Conservation (phyloP, 2,329 filamentous ascomycete species). For the Pseudogymnoascus sp. region DNA sequence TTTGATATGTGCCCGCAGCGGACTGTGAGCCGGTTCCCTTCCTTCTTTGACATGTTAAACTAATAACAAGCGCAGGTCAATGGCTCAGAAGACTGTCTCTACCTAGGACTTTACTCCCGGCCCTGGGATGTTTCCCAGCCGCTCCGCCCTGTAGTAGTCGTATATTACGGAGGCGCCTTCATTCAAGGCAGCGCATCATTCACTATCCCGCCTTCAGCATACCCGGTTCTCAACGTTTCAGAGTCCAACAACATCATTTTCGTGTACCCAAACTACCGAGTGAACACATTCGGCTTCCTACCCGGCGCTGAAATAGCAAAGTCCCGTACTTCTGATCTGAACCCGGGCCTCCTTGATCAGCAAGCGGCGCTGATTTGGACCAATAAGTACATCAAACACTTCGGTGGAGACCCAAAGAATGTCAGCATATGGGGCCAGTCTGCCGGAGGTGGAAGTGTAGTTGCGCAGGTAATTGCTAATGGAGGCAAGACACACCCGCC, state of each 20-base stretch:
- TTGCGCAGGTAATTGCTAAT: conserved; percentile 46
- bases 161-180: conserved; percentile 56
- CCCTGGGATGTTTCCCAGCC: conserved; percentile 43
- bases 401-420: conserved; percentile 51
- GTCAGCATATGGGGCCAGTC: conserved; percentile 56
- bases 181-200: conserved; percentile 51
- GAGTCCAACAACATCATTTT: conserved; percentile 43
- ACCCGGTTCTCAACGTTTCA: conserved; percentile 51
- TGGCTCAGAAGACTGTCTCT: conserved; percentile 54
- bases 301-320: conserved; percentile 45
- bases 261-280: conserved; percentile 56
- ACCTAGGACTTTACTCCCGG: conserved; percentile 52
- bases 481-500: conserved; percentile 33
- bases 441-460: conserved; percentile 46
- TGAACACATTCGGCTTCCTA: conserved; percentile 64
- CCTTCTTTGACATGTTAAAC: neutral
- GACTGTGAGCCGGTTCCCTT: conserved; percentile 31
- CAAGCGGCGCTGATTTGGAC: conserved; percentile 53
- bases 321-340: conserved; percentile 47
- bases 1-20: conserved; percentile 55
- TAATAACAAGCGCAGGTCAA: conserved; percentile 32
- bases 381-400: conserved; percentile 47
- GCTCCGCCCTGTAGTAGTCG: conserved; percentile 50
- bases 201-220: conserved; percentile 47
- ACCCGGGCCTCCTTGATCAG: conserved; percentile 58